phyloP scores from a whole-genome alignment of 108 stramenopile genomes.

The Cyclotella baltica region DNA sequence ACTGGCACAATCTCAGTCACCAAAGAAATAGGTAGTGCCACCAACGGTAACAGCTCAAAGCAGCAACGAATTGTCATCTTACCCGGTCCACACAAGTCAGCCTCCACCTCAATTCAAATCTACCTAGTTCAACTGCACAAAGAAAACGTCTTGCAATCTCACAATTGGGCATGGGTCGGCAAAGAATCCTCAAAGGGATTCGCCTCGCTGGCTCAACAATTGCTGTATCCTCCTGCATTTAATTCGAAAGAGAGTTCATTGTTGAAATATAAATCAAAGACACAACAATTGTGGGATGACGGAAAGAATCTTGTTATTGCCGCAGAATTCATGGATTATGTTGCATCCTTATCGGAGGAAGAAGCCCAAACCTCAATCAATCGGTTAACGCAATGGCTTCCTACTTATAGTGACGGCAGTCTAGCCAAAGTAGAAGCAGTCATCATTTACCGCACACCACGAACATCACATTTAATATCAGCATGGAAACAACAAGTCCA shows the following conservation, averaged over 20 bases:
- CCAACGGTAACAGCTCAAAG: neutral
- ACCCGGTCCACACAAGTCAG: conserved; percentile 2
- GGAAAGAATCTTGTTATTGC: neutral
- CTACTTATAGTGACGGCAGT: neutral
- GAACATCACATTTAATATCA: neutral
- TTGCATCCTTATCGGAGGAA: conserved; percentile 1
- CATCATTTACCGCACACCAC: conserved; percentile 1
- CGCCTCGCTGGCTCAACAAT: neutral
- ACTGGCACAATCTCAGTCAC: neutral
- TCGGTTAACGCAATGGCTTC: neutral
- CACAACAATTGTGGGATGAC: neutral
- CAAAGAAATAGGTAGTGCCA: neutral
- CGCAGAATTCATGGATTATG: conserved; percentile 10
- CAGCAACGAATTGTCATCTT: neutral
- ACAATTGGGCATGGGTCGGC: conserved; percentile 8
- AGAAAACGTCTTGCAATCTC: neutral
- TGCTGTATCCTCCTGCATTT: neutral
- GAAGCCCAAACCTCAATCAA: neutral
- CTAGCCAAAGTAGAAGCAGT: neutral
- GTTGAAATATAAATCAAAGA: neutral
- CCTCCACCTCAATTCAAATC: neutral
- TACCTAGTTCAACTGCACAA: neutral
- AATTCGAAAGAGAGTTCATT: neutral
- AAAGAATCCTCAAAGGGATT: neutral
- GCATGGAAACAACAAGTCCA: neutral